Evolutionary conservation across 495 filamentous ascomycete genomes (phyloP).

Genomic region (Podospora sp.): DNA sequence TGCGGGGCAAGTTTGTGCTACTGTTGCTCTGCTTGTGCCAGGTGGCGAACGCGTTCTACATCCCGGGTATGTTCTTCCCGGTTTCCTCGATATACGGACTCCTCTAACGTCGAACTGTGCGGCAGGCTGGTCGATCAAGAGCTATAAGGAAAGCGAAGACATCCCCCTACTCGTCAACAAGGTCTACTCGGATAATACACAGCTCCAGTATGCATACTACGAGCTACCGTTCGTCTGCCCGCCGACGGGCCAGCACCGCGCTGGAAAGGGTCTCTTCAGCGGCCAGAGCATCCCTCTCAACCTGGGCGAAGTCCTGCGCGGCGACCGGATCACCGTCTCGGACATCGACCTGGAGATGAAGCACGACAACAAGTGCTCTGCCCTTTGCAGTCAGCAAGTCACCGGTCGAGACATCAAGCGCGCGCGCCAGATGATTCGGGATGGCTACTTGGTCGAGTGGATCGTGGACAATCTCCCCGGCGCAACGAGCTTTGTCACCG

Average conservation of each 20-base stretch:
- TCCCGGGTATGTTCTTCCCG: slow-evolving; percentile 64
- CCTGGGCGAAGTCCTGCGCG: slow-evolving; percentile 89
- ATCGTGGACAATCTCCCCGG: slow-evolving; percentile 95
- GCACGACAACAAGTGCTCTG: slow-evolving; percentile 72
- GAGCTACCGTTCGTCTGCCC: slow-evolving; percentile 92
- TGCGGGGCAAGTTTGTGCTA: slow-evolving; percentile 34
- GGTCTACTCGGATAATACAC: slow-evolving; percentile 88
- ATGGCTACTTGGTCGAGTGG: slow-evolving; percentile 92
- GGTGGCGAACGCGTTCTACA: slow-evolving; percentile 68
- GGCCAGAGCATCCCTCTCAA: slow-evolving; percentile 85
- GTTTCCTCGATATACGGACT: background rate
- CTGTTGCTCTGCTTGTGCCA: slow-evolving; percentile 37
- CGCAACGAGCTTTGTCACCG: slow-evolving; percentile 89
- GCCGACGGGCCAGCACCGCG: slow-evolving; percentile 68
- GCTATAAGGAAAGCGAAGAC: slow-evolving; percentile 75
- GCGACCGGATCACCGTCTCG: slow-evolving; percentile 86
- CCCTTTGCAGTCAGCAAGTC: slow-evolving; percentile 72
- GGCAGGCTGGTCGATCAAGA: slow-evolving; percentile 74
- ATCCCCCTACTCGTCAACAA: slow-evolving; percentile 95
- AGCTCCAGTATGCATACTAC: slow-evolving; percentile 92
- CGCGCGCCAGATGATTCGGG: slow-evolving; percentile 72
- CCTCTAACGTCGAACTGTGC: slow-evolving; percentile 6
- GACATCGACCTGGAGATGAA: slow-evolving; percentile 86
- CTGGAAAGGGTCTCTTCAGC: slow-evolving; percentile 71
- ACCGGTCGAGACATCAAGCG: slow-evolving; percentile 67